Base-by-base conservation (phyloP, 2,329 filamentous ascomycete species). In the Monilinia vaccinii-corymbosi region DNA sequence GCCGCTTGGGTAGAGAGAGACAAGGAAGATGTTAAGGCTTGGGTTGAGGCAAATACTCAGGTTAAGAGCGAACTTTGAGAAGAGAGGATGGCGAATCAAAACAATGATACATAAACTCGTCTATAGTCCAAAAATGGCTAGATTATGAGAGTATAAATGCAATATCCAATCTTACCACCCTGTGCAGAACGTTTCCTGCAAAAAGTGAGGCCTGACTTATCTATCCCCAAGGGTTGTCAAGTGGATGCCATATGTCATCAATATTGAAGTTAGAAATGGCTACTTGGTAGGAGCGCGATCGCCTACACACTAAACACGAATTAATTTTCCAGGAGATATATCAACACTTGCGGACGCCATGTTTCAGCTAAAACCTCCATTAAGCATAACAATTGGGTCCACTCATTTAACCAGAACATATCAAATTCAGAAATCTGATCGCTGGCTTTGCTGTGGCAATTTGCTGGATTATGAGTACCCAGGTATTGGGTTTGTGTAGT, bases 1-100 rank as follows among this genome's bases (percentile, higher is more conserved):
- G 81, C 87, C 68, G 82, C 85, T 62, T 96, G 90, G 90, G 72
- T 95, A 60, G 76, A 84, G 73, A 83, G 91, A 61, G 92, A 96
- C 73, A 78, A 80, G 47, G 80, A 83, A 32, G 90, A 96, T 73
- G 88, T 96, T n/a, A 80, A 83, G 72, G 69, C 73, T 58, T 92
- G 87, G 87, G 75, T 90, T 65, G 83, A 83, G 74, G 77, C 81
- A 57, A 88, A 88, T 61, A 28, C 65, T 36, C 63, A 58, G 10
- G 63, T 69, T 32, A 71, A 71, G 61, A 70, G 67, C 48, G 68
- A 71, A 58, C 62, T 72, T 58, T 72, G 14, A 55, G 28, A 32
- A 10, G 21, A 44, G 18, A 5, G 16, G n/a, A 34, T 13, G n/a
- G 28, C 14, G 10, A 32, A 32, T 11, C n/a, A 14, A 21, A 49